Conservation (phyloP, 257 asterid species). For the Nicotiana otophora region DNA sequence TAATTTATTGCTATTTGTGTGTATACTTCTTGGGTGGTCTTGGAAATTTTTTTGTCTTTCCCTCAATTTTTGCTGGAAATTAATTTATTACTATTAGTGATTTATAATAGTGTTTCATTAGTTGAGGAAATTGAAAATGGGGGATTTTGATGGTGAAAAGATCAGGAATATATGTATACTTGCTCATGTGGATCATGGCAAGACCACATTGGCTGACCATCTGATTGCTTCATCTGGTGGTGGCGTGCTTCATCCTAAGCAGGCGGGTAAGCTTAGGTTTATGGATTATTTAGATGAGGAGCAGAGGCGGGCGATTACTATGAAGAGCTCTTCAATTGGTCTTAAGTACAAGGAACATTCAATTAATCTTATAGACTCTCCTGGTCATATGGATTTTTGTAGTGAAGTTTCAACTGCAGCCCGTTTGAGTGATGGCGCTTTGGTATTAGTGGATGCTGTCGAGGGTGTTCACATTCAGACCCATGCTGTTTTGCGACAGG, state of each 20-base stretch:
- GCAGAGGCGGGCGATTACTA: conserved; percentile 92
- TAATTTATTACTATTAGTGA: background rate
- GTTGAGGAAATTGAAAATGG: conserved; percentile 17
- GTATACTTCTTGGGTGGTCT: background rate
- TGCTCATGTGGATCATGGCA: conserved; percentile 98
- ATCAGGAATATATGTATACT: conserved; percentile 85
- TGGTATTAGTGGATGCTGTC: conserved; percentile 83
- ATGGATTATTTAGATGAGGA: conserved; percentile 98
- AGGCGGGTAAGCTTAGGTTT: conserved; percentile 89
- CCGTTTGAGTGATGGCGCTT: conserved; percentile 89
- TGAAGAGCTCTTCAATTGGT: conserved; percentile 91
- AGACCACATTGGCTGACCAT: conserved; percentile 94
- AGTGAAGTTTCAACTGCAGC: conserved; percentile 99
- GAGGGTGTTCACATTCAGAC: conserved; percentile 99
- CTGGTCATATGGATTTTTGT: conserved; percentile 97
- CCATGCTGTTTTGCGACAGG: conserved; percentile 87
- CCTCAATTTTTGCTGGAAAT: no score
- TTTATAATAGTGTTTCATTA: background rate
- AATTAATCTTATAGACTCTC: conserved; percentile 82
- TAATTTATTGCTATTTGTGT: background rate
- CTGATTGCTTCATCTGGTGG: conserved; percentile 85
- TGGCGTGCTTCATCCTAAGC: conserved; percentile 93
- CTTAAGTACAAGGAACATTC: conserved; percentile 49
- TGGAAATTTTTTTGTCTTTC: background rate
- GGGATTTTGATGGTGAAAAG: conserved; percentile 22